Percentiles rank a stretch among this genome's conserved stretches.
phyloP scores from a whole-genome alignment of 495 filamentous ascomycete species.

The Penicillium mononematosum region DNA sequence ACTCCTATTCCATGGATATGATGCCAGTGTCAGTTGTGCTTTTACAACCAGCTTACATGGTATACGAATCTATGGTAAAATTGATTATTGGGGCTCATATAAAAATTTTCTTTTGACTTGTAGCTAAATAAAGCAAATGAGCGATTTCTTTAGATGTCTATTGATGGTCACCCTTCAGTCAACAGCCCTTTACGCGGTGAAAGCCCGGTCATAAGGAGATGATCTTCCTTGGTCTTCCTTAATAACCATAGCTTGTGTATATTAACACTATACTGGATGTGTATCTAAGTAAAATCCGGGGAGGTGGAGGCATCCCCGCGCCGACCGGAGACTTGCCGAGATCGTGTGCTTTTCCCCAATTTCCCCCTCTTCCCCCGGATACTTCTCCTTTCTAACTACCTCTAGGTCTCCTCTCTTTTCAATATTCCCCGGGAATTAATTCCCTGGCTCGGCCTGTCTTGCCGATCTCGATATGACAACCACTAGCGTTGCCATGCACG shows the following conservation, averaged over 20 bases:
- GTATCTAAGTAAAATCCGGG: neutral
- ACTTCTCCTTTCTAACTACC: conserved; percentile 10
- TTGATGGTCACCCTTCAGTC: neutral
- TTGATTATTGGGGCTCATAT: neutral
- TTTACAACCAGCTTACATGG: neutral
- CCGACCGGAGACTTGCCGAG: conserved; percentile 12
- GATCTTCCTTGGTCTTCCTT: neutral
- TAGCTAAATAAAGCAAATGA: neutral
- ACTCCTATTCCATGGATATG: neutral
- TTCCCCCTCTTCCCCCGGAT: conserved; percentile 10
- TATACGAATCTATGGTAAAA: neutral
- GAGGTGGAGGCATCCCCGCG: conserved; percentile 11
- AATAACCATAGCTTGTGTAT: neutral
- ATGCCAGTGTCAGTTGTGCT: neutral
- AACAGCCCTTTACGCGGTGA: neutral
- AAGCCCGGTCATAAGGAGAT: neutral
- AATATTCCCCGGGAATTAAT: neutral
- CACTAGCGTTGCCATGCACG: conserved; percentile 23
- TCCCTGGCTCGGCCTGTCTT: conserved; percentile 14
- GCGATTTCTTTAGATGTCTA: neutral
- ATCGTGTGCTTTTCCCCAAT: neutral
- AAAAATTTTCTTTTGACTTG: neutral
- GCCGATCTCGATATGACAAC: conserved; percentile 21
- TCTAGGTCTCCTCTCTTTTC: neutral
- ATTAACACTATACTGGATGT: neutral